Base-by-base conservation (phyloP, 1,284 basidiomycete species). In the Hypsizygus ulmarius region DNA sequence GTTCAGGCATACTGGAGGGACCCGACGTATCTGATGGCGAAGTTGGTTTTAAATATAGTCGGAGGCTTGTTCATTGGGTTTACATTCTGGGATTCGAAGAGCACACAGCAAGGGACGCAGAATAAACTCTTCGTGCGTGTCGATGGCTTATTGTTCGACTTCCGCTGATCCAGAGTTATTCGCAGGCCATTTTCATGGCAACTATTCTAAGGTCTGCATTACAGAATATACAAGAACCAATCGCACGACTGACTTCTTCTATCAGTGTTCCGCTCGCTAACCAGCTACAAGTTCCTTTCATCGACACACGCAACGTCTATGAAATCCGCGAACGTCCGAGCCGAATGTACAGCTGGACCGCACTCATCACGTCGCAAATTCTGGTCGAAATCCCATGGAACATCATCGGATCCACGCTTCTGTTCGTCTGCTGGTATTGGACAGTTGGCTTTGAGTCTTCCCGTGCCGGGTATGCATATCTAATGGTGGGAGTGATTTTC, bases 261-360 rank as follows among this genome's bases (percentile, higher is more conserved):
- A 40, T 21, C 27, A 68, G 66, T 49, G 70, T 70, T 2, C 74
- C 75, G 2, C 60, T 75, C n/a, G 64, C 70, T 18, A 74, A 73
- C 52, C 75, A 77, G 55, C 58, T 79, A 1, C 74, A 77, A 53
- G 69, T 72, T 3, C 68, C 68, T 2, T 78, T 72, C 61, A 67
- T 78, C 42, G 59, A 65, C 21, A 71, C 72, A 47, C 73, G 79
- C 9, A 67, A 68, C 5, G 70, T 90, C 27, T 92, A 87, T 60
- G 84, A 90, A 59, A 78, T 82, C 27, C 78, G 88, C 27, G 89
- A 91, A 64, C 75, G 83, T 2, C 79, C 85, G 0, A 87, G 84
- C 55, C 79, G 86, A 56, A 90, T 92, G 68, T 95, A 94, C 69
- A 81, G 79, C 53, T 95, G 93, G 92, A 75, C 82, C 3, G 81